Percentiles rank a stretch among this genome's conserved stretches.
These are phyloP conservation scores for Metrosideros polymorpha DNA, from an alignment of 441 rosid species.

Conservation along the genomic window DNA sequence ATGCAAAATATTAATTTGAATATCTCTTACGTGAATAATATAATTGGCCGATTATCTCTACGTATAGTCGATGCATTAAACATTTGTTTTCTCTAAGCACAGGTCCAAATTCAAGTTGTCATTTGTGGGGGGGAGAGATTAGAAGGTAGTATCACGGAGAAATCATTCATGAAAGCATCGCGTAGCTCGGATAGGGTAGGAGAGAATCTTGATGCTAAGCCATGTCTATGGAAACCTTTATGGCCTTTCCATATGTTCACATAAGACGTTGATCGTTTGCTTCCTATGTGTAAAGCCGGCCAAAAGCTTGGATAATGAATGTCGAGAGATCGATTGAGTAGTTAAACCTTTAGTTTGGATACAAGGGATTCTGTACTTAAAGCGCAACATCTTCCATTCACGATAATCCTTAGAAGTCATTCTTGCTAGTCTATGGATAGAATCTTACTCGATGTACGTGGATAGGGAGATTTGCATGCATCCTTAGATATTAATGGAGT, in stretches of 20 bases:
- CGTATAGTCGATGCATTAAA: not conserved
- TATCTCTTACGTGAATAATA: not conserved
- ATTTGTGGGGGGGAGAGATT: not conserved
- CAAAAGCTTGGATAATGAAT: not conserved
- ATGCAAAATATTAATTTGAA: not conserved
- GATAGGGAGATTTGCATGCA: not conserved
- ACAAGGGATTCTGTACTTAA: not conserved
- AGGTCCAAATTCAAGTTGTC: not conserved
- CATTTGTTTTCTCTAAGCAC: not conserved
- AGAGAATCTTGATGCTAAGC: not conserved
- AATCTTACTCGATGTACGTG: not conserved
- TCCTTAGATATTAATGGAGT: rapidly evolving
- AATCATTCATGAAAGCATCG: not conserved
- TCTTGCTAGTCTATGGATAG: not conserved
- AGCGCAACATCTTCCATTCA: no score
- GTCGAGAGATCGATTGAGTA: not conserved
- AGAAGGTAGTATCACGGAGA: not conserved
- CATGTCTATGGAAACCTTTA: not conserved
- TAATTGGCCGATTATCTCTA: not conserved
- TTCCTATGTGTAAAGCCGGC: not conserved
- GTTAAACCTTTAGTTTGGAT: not conserved
- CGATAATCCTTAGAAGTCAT: not conserved
- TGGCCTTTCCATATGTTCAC: not conserved
- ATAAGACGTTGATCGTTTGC: no score
- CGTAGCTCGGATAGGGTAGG: not conserved